Conservation (phyloP, 2,329 filamentous ascomycete species). For the Capronia coronata region DNA sequence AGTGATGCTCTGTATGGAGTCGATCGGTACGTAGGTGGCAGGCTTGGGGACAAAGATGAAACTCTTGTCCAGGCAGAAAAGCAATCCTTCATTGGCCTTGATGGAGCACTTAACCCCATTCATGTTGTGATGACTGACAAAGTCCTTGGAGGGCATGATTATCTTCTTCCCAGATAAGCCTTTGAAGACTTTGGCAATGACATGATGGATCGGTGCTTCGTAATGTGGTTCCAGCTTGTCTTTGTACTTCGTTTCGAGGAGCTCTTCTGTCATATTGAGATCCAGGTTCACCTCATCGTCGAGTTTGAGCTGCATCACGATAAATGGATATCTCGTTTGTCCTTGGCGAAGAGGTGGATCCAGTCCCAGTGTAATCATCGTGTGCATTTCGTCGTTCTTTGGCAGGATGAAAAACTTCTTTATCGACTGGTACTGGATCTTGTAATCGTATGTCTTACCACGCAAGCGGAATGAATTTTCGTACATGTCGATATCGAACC, state of each 20-base stretch:
- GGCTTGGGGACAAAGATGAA: slow-evolving; percentile 99
- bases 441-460: slow-evolving; percentile 99
- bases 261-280: slow-evolving; percentile 79
- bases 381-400: slow-evolving; percentile 96
- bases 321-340: slow-evolving; percentile 94
- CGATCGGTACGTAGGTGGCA: slow-evolving; percentile 92
- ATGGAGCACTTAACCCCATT: slow-evolving; percentile 99
- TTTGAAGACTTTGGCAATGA: slow-evolving; percentile 91
- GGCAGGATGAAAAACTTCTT: slow-evolving; percentile 99
- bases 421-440: slow-evolving; percentile 95
- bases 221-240: slow-evolving; percentile 84
- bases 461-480: slow-evolving; percentile 93
- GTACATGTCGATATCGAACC: slow-evolving; percentile 99
- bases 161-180: slow-evolving; percentile 93
- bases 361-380: slow-evolving; percentile 86
- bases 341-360: slow-evolving; percentile 94
- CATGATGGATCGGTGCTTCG: slow-evolving; percentile 86
- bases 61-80: slow-evolving; percentile 95
- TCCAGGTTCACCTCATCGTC: slow-evolving; percentile 97
- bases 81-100: slow-evolving; percentile 95
- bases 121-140: slow-evolving; percentile 81
- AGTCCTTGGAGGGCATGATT: slow-evolving; percentile 87
- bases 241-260: slow-evolving; percentile 68
- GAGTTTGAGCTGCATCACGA: slow-evolving; percentile 98
- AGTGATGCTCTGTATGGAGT: slow-evolving; percentile 83